Evolutionary conservation across 768 basidiomycete species (phyloP).

Genomic region (Amyloporia xantha): DNA sequence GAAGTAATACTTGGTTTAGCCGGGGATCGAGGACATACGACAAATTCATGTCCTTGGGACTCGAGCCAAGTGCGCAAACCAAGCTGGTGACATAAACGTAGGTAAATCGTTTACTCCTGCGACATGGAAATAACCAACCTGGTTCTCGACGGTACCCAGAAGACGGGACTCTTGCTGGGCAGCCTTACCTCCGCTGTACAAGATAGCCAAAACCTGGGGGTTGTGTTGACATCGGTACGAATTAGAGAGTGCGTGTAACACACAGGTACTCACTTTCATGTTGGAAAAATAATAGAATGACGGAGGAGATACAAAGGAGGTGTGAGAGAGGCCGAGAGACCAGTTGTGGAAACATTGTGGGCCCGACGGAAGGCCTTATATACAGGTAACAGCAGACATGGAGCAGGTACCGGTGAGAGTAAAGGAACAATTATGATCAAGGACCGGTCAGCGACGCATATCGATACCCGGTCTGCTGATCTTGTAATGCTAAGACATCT

Average conservation of each 20-base stretch:
- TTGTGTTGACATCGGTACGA: too few relatives aligned
- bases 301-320: too few relatives aligned
- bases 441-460: neutral
- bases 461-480: slow-evolving; percentile 2
- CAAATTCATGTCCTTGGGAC: slow-evolving; percentile 65
- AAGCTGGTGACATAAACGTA: slow-evolving; percentile 41
- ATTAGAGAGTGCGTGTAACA: neutral
- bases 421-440: neutral
- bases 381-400: too few relatives aligned
- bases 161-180: slow-evolving; percentile 68
- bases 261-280: slow-evolving; percentile 14
- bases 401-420: slow-evolving; percentile 1
- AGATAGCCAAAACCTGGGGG: slow-evolving; percentile 62
- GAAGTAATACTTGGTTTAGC: neutral
- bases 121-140: too few relatives aligned
- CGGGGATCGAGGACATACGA: slow-evolving; percentile 36
- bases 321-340: neutral
- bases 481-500: neutral
- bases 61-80: slow-evolving; percentile 66
- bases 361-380: neutral
- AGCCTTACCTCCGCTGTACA: slow-evolving; percentile 63
- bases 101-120: too few relatives aligned
- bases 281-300: too few relatives aligned
- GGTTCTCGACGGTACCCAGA: slow-evolving; percentile 76
- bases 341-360: neutral